Evolutionary conservation across 345 rosid species (phyloP).

Genomic region (Turnera subulata): DNA sequence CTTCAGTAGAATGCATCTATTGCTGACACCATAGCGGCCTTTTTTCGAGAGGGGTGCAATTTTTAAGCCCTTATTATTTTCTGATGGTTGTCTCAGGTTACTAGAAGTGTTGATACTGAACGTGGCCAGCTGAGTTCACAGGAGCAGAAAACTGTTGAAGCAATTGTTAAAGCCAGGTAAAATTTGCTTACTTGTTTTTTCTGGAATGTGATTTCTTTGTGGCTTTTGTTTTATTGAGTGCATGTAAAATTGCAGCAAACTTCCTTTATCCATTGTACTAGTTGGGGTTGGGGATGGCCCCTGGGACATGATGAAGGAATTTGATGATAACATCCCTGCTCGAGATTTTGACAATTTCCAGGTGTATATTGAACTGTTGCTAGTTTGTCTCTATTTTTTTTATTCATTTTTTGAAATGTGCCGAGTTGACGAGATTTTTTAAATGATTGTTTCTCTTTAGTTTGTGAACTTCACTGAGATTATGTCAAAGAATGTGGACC

Average conservation of each 20-base stretch:
- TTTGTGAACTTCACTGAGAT: constrained; percentile 32
- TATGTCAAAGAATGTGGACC: constrained; percentile 18
- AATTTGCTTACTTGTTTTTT: background rate
- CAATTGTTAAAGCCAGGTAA: constrained; percentile 30
- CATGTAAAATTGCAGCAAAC: constrained; percentile 19
- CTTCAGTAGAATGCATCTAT: too few relatives aligned
- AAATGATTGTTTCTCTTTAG: constrained; percentile 2
- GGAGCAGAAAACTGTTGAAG: constrained; percentile 27
- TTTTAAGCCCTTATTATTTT: background rate
- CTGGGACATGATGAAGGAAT: constrained; percentile 32
- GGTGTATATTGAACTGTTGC: constrained; percentile 2
- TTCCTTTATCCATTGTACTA: constrained; percentile 27
- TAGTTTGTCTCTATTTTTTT: background rate
- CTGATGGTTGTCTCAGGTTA: constrained; percentile 19
- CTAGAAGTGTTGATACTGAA: constrained; percentile 27
- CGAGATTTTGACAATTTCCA: constrained; percentile 32
- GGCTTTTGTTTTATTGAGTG: background rate
- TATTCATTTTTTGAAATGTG: too few relatives aligned
- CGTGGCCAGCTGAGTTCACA: constrained; percentile 28
- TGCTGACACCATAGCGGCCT: background rate
- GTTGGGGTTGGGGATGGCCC: constrained; percentile 39
- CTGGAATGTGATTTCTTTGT: background rate
- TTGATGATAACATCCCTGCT: constrained; percentile 31
- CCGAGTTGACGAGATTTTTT: background rate
- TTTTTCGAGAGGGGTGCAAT: background rate